These are phyloP conservation scores for Diplodia mutila DNA, from an alignment of 2,329 filamentous ascomycete genomes.

Conservation along the genomic window DNA sequence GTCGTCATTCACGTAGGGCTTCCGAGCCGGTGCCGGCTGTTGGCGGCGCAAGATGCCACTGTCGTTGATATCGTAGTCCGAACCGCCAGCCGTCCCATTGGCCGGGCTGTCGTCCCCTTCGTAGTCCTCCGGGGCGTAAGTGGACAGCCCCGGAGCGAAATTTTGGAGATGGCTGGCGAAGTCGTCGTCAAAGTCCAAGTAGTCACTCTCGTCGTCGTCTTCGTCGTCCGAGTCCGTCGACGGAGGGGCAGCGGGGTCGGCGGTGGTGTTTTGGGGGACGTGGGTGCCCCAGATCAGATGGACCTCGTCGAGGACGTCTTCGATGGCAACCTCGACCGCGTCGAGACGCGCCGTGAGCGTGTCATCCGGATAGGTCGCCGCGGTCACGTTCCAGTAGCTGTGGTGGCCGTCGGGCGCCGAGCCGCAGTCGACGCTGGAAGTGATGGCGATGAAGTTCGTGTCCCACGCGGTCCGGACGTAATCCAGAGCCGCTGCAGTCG, in stretches of 20 bases:
- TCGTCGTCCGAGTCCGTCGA: too few relatives aligned
- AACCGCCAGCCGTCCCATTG: not conserved
- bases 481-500: not conserved
- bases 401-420: not conserved
- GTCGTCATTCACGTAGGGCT: too few relatives aligned
- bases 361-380: not conserved
- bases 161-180: not conserved
- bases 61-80: not conserved
- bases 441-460: not conserved
- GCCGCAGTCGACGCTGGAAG: not conserved
- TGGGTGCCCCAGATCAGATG: not conserved
- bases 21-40: not conserved
- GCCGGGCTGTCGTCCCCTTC: not conserved
- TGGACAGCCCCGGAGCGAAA: not conserved
- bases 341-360: too few relatives aligned
- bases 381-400: not conserved
- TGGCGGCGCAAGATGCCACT: not conserved
- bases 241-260: too few relatives aligned
- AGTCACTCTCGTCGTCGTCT: not conserved
- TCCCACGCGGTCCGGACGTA: not conserved
- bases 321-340: not conserved
- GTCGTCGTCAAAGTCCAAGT: not conserved
- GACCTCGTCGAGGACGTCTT: not conserved
- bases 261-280: too few relatives aligned
- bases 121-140: not conserved